Conservation (phyloP, 768 basidiomycete species). For the Kwoniella dejecticola region DNA sequence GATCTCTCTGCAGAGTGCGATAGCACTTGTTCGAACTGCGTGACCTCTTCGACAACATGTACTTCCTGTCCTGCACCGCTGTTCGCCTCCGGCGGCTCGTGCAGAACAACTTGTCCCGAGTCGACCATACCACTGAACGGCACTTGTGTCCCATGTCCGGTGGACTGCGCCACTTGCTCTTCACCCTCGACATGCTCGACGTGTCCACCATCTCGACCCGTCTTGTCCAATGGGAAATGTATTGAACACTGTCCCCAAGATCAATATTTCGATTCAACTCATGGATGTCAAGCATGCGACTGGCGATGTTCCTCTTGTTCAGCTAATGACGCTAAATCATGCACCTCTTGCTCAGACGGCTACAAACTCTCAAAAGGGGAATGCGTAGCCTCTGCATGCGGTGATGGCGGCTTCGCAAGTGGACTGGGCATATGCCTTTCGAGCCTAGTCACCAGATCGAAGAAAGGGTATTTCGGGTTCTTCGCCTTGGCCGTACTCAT, state of each 20-base stretch:
- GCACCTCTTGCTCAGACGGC: slow-evolving; percentile 47
- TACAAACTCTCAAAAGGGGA: slow-evolving; percentile 34
- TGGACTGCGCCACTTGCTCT: slow-evolving; percentile 47
- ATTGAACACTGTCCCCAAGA: slow-evolving; percentile 34
- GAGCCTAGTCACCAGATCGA: slow-evolving; percentile 22
- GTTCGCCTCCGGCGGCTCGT: slow-evolving; percentile 38
- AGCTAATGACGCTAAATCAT: slow-evolving; percentile 21
- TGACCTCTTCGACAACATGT: slow-evolving; percentile 41
- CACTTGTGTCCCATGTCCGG: slow-evolving; percentile 44
- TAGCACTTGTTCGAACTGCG: slow-evolving; percentile 40
- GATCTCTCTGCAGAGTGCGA: slow-evolving; percentile 38
- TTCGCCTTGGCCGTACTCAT: slow-evolving; percentile 23
- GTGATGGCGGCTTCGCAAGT: slow-evolving; percentile 20
- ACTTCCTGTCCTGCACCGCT: slow-evolving; percentile 32
- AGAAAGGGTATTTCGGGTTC: slow-evolving; percentile 26
- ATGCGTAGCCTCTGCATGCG: slow-evolving; percentile 34
- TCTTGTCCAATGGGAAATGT: slow-evolving; percentile 43
- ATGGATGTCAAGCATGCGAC: slow-evolving; percentile 41
- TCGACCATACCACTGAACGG: slow-evolving; percentile 32
- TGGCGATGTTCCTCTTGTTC: slow-evolving; percentile 41
- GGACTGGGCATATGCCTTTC: slow-evolving; percentile 37
- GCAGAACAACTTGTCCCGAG: slow-evolving; percentile 39
- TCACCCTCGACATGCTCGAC: slow-evolving; percentile 31
- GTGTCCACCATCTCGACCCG: slow-evolving; percentile 38
- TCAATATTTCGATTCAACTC: slow-evolving; percentile 37